Percentiles rank a stretch among this genome's conserved stretches.
These are phyloP conservation scores for Fusarium albidum DNA, from an alignment of 2,329 filamentous ascomycete species.

Conservation along the genomic window DNA sequence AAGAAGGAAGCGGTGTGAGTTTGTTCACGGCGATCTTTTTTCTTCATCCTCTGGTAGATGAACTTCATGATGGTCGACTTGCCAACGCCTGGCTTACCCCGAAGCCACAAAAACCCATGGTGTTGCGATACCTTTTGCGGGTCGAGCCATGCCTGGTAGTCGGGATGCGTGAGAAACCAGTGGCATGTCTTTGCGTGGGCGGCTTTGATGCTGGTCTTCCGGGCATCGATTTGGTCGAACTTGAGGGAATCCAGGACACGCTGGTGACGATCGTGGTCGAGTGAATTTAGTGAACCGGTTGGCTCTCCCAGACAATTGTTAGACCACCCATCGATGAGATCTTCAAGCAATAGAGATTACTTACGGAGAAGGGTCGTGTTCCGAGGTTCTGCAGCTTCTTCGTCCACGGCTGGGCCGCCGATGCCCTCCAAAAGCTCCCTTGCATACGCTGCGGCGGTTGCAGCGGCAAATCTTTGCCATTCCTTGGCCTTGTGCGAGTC, in stretches of 20 bases:
- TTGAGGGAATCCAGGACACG: slow-evolving; percentile 42
- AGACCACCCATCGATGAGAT: too few species aligned
- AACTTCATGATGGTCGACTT: slow-evolving; percentile 60
- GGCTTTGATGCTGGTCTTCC: slow-evolving; percentile 45
- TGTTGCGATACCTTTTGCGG: not conserved
- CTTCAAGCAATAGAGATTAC: not conserved
- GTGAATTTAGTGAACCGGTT: too few species aligned
- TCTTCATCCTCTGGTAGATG: slow-evolving; percentile 24
- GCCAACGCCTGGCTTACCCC: slow-evolving; percentile 54
- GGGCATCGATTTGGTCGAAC: slow-evolving; percentile 51
- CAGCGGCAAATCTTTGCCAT: slow-evolving; percentile 49
- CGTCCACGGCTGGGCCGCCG: not conserved
- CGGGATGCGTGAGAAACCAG: slow-evolving; percentile 14
- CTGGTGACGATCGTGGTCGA: not conserved
- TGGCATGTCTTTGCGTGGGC: slow-evolving; percentile 42
- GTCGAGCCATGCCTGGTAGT: slow-evolving; percentile 23
- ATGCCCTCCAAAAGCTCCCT: slow-evolving; percentile 8
- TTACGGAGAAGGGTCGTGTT: too few species aligned
- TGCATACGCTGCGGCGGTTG: slow-evolving; percentile 43
- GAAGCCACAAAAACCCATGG: slow-evolving; percentile 55
- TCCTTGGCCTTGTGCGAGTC: slow-evolving; percentile 50
- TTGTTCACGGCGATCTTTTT: fast-evolving
- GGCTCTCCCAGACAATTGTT: too few species aligned
- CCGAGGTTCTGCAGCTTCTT: fast-evolving
- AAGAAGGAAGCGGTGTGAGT: slow-evolving; percentile 54